A percentile compares a stretch with the other conserved stretches of the same genome.
Conservation (phyloP, 2,329 filamentous ascomycete genomes). For the Clonostachys byssicola region DNA sequence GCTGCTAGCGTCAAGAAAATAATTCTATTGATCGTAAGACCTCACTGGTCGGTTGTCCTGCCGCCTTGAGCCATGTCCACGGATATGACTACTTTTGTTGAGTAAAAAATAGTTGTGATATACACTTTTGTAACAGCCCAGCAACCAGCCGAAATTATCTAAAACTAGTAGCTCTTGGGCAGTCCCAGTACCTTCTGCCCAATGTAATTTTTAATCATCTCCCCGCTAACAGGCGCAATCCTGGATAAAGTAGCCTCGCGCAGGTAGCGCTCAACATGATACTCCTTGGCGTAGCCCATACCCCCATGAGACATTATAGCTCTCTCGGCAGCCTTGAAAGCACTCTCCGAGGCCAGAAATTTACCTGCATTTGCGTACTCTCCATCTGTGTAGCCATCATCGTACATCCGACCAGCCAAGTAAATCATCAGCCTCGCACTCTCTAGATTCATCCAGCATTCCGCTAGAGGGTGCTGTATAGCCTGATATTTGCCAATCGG, state of each 20-base stretch:
- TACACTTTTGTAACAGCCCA: not conserved
- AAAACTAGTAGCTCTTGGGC: conserved; percentile 58
- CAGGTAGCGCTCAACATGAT: conserved; percentile 61
- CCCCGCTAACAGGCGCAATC: conserved; percentile 60
- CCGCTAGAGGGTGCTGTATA: conserved; percentile 61
- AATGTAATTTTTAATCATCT: conserved; percentile 76
- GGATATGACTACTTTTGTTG: too few species aligned
- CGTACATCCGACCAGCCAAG: conserved; percentile 60
- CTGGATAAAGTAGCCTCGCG: conserved; percentile 59
- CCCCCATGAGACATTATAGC: conserved; percentile 56
- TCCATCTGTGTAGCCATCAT: conserved; percentile 43
- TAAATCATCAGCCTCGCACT: conserved; percentile 61
- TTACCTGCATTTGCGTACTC: conserved; percentile 61
- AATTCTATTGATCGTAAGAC: too few species aligned
- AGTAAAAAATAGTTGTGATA: too few species aligned
- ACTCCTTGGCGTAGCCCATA: conserved; percentile 62
- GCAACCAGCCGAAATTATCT: not conserved
- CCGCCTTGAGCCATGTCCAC: too few species aligned
- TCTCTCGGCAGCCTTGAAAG: conserved; percentile 57
- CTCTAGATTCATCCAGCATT: conserved; percentile 62
- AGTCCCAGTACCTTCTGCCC: conserved; percentile 63
- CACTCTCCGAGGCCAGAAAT: conserved; percentile 63
- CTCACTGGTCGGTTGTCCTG: too few species aligned
- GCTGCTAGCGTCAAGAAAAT: too few species aligned
- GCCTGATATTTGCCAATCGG: conserved; percentile 64